Evolutionary conservation across 345 rosid species (phyloP), one percentile per base, ranked within the genome.

Genomic region (Firmiana major): DNA sequence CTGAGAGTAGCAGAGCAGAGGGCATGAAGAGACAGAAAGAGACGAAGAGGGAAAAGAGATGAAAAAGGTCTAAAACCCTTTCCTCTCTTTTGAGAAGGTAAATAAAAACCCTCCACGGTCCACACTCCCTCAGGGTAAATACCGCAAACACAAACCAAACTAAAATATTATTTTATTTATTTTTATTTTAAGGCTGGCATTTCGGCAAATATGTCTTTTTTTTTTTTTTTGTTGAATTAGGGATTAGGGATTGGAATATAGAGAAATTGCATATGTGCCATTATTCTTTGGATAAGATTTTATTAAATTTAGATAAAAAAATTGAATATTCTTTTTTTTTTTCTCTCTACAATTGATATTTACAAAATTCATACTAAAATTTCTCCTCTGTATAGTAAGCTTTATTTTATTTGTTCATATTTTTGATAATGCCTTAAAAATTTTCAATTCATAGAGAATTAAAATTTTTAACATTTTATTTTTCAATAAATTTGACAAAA

Each of bases 1-100:
- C 73, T 6, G 7, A 57, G 51, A 72, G 81, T 8, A 63, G 76
- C 69, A 70, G 77, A 77, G 34, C 36, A 34, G 51, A 51, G 55
- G 83, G 79, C 80, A 80, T 82, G 7, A 34, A 73, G 16, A 19
- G 8, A 68, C 69, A 43, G 75, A 68, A 19, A 58, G 10, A 12
- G 12, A 70, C 34, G 31, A 7, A 6, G 48, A 42, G 34, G 68
- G 22, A 19, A 17, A 43, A 48, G 65, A 24, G 64, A 16, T 24
- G 54, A 31, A 9, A 55, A 49, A 58, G 12, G 57, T 8, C 83
- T 75, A 71, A 84, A 84, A 83, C 86, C 85, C 86, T 82, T 13
- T 31, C 34, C 16, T 58, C 17, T 10, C 5, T 3, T 74, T 54
- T 38, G 40, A 4, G 34, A 31, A 65, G 49, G 54, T 67, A 45